Evolutionary conservation across 2,329 filamentous ascomycete genomes (phyloP).

Genomic region (Apiospora hydei): DNA sequence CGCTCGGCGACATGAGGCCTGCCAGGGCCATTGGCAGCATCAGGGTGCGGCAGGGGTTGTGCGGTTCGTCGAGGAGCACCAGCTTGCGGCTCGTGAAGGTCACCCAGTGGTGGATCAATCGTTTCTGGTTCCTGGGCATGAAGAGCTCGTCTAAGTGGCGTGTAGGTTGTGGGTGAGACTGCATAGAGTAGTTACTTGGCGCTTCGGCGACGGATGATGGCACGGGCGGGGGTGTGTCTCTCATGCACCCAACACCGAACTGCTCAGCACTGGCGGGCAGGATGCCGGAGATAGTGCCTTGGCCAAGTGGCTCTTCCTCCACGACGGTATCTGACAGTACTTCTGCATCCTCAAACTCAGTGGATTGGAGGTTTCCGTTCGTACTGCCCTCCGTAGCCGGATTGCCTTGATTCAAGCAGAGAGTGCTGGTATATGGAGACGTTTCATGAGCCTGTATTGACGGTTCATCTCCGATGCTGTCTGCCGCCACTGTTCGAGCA

Average conservation of each 20-base stretch:
- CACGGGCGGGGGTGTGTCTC: neutral
- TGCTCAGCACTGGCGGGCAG: too few relatives aligned
- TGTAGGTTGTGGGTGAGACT: neutral
- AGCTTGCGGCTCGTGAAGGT: slow-evolving; percentile 38
- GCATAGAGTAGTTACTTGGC: neutral
- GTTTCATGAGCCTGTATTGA: neutral
- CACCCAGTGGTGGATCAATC: slow-evolving; percentile 39
- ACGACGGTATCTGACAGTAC: neutral
- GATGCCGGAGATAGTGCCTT: neutral
- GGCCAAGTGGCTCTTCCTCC: neutral
- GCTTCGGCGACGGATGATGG: neutral
- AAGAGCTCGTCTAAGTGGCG: slow-evolving; percentile 33
- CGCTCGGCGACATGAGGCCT: slow-evolving; percentile 31
- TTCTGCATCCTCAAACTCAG: neutral
- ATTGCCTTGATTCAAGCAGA: neutral
- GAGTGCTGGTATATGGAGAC: neutral
- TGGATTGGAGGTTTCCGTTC: neutral
- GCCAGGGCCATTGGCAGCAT: slow-evolving; percentile 38
- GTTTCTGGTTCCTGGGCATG: slow-evolving; percentile 32
- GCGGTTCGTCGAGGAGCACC: slow-evolving; percentile 35
- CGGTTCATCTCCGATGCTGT: neutral
- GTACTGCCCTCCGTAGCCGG: neutral
- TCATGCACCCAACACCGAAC: neutral
- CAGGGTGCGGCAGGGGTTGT: slow-evolving; percentile 37
- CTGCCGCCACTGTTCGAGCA: neutral